Evolutionary conservation across 345 rosid genomes (phyloP).

Genomic region (Kernera saxatilis): DNA sequence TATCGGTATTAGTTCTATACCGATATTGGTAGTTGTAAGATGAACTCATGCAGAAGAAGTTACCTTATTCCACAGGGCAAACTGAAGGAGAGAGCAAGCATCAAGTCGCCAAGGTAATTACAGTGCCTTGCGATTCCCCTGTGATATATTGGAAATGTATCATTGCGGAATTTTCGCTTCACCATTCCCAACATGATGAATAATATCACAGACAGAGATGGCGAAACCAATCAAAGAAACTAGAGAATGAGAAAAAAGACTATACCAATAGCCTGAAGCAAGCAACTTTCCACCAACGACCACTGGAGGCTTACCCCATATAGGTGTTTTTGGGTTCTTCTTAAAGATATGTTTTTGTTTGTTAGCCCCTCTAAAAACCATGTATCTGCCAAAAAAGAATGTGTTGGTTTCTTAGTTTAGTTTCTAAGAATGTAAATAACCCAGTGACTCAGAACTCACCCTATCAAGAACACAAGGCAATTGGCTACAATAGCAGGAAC

Average conservation of each 20-base stretch:
- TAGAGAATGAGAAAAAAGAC: neutral
- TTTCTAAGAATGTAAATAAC: neutral
- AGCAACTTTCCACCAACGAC: slow-evolving; percentile 85
- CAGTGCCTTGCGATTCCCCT: slow-evolving; percentile 98
- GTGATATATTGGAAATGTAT: slow-evolving; percentile 3
- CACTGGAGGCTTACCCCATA: slow-evolving; percentile 85
- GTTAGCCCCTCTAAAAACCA: slow-evolving; percentile 89
- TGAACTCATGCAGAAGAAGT: neutral
- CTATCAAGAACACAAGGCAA: slow-evolving; percentile 62
- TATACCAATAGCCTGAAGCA: slow-evolving; percentile 91
- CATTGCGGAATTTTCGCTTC: no score
- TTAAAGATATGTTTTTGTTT: slow-evolving; percentile 89
- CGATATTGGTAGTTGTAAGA: neutral
- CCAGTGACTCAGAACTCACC: slow-evolving; percentile 42
- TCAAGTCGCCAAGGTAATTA: slow-evolving; percentile 88
- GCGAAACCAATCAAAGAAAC: neutral
- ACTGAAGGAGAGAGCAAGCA: slow-evolving; percentile 90
- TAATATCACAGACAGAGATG: neutral
- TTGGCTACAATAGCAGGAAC: slow-evolving; percentile 48
- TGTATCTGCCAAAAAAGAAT: slow-evolving; percentile 43
- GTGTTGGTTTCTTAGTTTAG: neutral
- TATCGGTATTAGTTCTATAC: neutral
- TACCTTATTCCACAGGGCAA: slow-evolving; percentile 91
- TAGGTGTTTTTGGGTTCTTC: slow-evolving; percentile 68
- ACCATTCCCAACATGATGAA: neutral